phyloP scores from a whole-genome alignment of 106 monocot genomes.

The Platanthera zijinensis region DNA sequence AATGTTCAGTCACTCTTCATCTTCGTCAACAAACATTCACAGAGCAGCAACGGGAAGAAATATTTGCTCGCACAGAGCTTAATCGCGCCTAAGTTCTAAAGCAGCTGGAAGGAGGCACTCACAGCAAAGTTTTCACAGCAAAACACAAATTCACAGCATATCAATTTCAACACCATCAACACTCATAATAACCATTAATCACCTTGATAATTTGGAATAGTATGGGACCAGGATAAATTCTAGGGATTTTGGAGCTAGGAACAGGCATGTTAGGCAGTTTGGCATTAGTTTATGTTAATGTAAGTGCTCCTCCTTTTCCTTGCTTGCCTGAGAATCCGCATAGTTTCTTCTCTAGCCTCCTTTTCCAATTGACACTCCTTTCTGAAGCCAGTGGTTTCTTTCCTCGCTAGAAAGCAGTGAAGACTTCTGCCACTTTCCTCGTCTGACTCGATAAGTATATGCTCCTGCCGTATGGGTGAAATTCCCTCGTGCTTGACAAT shows the following conservation, averaged over 20 bases:
- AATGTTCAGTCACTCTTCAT: too few species aligned
- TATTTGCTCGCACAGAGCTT: too few species aligned
- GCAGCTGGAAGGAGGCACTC: too few species aligned
- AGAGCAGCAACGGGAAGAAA: too few species aligned
- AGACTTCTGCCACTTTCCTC: conserved; percentile 51
- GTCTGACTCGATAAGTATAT: conserved; percentile 69
- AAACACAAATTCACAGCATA: too few species aligned
- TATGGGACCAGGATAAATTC: neutral
- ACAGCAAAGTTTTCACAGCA: too few species aligned
- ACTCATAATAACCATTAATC: too few species aligned
- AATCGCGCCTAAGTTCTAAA: too few species aligned
- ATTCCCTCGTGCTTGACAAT: conserved; percentile 26
- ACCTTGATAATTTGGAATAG: conserved; percentile 1
- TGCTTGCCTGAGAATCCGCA: conserved; percentile 62
- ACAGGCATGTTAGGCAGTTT: neutral
- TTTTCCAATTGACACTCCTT: conserved; percentile 24
- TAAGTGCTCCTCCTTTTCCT: conserved; percentile 50
- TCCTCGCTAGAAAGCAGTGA: conserved; percentile 54
- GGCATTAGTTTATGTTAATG: conserved; percentile 29
- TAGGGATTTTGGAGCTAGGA: neutral
- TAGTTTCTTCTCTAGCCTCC: conserved; percentile 44
- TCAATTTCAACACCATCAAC: too few species aligned
- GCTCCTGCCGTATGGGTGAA: conserved; percentile 23
- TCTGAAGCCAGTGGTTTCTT: conserved; percentile 41
- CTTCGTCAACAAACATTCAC: too few species aligned